Evolutionary conservation across 768 basidiomycete genomes (phyloP).

Genomic region (Hysterangium stoloniferum): DNA sequence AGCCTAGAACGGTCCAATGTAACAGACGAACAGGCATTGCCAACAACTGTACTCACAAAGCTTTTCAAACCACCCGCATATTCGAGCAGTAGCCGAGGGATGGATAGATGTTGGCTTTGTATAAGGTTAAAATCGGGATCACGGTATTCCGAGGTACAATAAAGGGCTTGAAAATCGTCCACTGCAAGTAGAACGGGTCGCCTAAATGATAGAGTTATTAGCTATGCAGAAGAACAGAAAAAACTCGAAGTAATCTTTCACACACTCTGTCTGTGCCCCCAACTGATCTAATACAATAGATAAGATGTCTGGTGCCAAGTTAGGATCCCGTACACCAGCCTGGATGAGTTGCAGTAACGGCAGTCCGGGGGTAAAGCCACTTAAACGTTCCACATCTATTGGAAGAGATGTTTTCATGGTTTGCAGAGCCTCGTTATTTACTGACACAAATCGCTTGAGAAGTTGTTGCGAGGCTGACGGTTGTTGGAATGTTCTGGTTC

Average conservation of each 20-base stretch:
- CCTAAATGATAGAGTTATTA: conserved; percentile 31
- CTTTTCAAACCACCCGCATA: conserved; percentile 61
- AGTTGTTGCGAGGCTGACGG: conserved; percentile 54
- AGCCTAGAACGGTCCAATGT: conserved; percentile 31
- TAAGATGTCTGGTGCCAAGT: conserved; percentile 47
- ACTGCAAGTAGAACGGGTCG: conserved; percentile 76
- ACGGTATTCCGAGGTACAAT: conserved; percentile 57
- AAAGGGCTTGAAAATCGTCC: conserved; percentile 84
- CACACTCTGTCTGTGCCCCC: conserved; percentile 56
- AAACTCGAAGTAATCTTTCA: conserved; percentile 1
- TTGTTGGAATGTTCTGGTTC: conserved; percentile 72
- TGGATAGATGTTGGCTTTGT: conserved; percentile 67
- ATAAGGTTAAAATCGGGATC: conserved; percentile 65
- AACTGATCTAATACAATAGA: conserved; percentile 53
- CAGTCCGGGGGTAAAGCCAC: conserved; percentile 39
- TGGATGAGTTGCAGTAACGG: conserved; percentile 47
- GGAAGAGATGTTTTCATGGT: conserved; percentile 34
- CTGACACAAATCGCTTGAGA: conserved; percentile 51
- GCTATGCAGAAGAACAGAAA: neutral
- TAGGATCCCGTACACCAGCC: conserved; percentile 46
- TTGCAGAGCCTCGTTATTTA: conserved; percentile 42
- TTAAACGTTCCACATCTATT: conserved; percentile 36
- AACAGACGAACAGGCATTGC: neutral
- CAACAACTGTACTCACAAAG: conserved; percentile 43
- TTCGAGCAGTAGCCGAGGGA: conserved; percentile 72